Percentiles rank a stretch among this genome's conserved stretches.
These are phyloP conservation scores for Urtica urens DNA, from an alignment of 306 rosid species.

Conservation along the genomic window DNA sequence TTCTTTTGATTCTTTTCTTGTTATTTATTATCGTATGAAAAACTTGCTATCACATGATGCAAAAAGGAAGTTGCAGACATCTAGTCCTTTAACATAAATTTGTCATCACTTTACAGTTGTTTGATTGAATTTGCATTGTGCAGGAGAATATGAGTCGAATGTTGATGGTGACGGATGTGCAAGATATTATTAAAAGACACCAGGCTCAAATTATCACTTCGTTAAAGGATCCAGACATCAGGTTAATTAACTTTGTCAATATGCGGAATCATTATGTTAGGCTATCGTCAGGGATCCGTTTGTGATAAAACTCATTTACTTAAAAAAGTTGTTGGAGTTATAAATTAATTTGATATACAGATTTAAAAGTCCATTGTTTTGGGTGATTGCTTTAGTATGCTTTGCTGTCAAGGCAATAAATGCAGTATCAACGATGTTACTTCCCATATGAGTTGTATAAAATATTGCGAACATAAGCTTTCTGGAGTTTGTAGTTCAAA, in stretches of 20 bases:
- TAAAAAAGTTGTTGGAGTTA: not conserved
- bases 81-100: slow-evolving; percentile 16
- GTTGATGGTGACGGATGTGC: slow-evolving; percentile 98
- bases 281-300: slow-evolving; percentile 12
- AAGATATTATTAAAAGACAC: slow-evolving; percentile 95
- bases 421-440: too few species aligned
- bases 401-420: too few species aligned
- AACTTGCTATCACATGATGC: not conserved
- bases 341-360: too few species aligned
- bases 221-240: slow-evolving; percentile 96
- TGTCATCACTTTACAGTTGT: slow-evolving; percentile 19
- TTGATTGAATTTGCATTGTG: too few species aligned
- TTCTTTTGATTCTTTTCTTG: not conserved
- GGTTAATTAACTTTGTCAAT: slow-evolving; percentile 49
- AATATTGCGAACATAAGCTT: not conserved
- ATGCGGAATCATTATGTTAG: too few species aligned
- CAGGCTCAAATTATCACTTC: slow-evolving; percentile 99
- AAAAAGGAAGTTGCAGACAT: not conserved
- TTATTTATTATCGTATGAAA: not conserved
- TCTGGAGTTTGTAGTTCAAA: not conserved
- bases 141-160: slow-evolving; percentile 98
- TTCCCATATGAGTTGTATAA: too few species aligned
- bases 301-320: slow-evolving; percentile 1
- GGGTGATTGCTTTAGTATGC: too few species aligned
- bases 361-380: too few species aligned